Base-by-base conservation (phyloP, 805 yeast genomes). In the Metschnikowia baotianmanensis region DNA sequence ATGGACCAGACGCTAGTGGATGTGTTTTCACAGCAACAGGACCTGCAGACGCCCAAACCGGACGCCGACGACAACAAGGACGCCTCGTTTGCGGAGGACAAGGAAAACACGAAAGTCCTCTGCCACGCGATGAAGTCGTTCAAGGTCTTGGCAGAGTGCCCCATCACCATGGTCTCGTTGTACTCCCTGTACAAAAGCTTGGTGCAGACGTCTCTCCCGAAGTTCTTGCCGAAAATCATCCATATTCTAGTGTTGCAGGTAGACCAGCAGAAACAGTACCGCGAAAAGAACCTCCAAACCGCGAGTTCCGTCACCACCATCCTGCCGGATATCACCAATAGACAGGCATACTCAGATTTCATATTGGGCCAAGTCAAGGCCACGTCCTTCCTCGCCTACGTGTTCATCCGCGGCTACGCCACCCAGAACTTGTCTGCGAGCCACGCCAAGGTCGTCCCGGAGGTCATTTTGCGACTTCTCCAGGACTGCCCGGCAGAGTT, bases 401-500 rank as follows among this genome's bases (percentile, higher is more conserved):
- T 90, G 1, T 83, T 85, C 50, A 82, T 95, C 30, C 77, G 98
- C 46, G 88, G 95, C 13, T 85, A 82, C 55, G 81, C 95, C 2
- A 76, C 79, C 25, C 80, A 79, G 28, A 71, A 83, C 39, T 61
- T 85, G 45, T 45, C 58, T 6, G 55, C 54, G 4, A 65, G 59
- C 10, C 69, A 64, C 40, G 60, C 65, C 15, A 74, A 77, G 42
- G 73, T 77, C 28, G 87, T 93, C 7, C 99, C 99, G 0, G 95
- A 86, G 45, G 76, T 90, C 40, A 86, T 93, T 28, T 76, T 90
- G 40, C 71, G 98, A 48, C 66, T 93, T 28, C 66, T 93, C 28
- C 96, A 90, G 62, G 98, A 95, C 60, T 93, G 98, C 60, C 99
- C 99, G 3, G 82, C 93, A 13, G 98, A 91, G 57, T 69, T 88